phyloP scores from a whole-genome alignment of 192 early-diverging fungal genomes.

The Backusella luteola region DNA sequence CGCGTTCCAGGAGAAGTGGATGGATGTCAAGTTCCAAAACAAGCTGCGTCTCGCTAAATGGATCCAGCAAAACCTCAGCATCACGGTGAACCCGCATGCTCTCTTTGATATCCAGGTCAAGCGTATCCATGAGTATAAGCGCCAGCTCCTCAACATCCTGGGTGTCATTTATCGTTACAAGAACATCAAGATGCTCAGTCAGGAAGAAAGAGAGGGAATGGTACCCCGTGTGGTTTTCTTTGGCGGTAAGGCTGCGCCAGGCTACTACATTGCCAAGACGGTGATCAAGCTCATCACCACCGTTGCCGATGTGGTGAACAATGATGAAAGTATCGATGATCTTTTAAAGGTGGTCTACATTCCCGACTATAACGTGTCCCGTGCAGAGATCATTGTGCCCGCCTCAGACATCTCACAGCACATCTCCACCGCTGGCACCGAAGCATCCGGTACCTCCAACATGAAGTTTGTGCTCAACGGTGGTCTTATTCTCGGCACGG shows the following conservation, averaged over 20 bases:
- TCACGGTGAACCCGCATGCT: conserved; percentile 81
- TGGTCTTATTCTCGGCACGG: conserved; percentile 94
- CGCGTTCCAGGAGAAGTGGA: conserved; percentile 83
- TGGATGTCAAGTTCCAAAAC: conserved; percentile 87
- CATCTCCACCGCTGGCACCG: conserved; percentile 98
- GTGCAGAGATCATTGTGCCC: conserved; percentile 94
- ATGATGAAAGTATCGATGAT: conserved; percentile 79
- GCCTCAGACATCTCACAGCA: conserved; percentile 99
- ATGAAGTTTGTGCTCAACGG: conserved; percentile 99
- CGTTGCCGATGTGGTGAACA: conserved; percentile 87
- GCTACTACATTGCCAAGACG: conserved; percentile 98
- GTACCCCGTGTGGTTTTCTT: conserved; percentile 91
- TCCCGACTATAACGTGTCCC: conserved; percentile 97
- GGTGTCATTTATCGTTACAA: conserved; percentile 93
- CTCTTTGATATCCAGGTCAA: conserved; percentile 98
- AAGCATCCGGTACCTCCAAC: conserved; percentile 98
- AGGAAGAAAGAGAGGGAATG: conserved; percentile 63
- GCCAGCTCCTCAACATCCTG: conserved; percentile 99
- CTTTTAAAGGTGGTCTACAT: conserved; percentile 95
- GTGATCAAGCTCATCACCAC: conserved; percentile 99
- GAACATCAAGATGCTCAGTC: conserved; percentile 74
- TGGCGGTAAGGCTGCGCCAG: conserved; percentile 95
- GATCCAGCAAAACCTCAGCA: conserved; percentile 65
- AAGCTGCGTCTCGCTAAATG: conserved; percentile 89
- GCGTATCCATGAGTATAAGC: conserved; percentile 99